phyloP scores from a whole-genome alignment of 192 early-diverging fungal species.

The Allomyces javanicus region DNA sequence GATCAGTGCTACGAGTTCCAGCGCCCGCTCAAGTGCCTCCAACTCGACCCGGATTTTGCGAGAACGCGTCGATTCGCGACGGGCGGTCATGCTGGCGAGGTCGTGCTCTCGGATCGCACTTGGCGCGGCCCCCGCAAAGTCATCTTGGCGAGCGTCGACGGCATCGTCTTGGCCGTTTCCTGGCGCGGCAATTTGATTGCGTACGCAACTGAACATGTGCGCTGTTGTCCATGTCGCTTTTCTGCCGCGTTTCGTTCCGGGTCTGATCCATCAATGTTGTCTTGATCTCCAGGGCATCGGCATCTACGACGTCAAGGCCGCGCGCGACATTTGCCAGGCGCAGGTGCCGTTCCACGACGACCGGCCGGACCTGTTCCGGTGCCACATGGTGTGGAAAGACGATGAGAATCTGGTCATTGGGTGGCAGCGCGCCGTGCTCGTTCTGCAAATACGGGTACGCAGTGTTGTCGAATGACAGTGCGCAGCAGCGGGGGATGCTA shows the following conservation, averaged over 20 bases:
- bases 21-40: neutral
- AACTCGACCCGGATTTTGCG: neutral
- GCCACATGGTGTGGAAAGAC: neutral
- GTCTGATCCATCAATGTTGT: neutral
- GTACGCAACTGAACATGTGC: neutral
- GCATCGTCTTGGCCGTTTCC: neutral
- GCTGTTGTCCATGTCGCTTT: no score
- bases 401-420: neutral
- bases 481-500: no score
- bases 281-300: neutral
- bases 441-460: neutral
- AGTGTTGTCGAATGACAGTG: neutral
- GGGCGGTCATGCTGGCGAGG: neutral
- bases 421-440: neutral
- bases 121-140: neutral
- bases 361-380: neutral
- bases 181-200: neutral
- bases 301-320: neutral
- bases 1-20: neutral
- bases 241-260: neutral
- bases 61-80: neutral
- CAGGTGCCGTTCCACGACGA: neutral
- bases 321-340: neutral
- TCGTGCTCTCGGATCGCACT: neutral
- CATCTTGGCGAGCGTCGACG: neutral